Percentiles rank a stretch among this genome's conserved stretches.
These are phyloP conservation scores for Chrysanthemum seticuspe DNA, from an alignment of 129 eudicot species.

Conservation along the genomic window DNA sequence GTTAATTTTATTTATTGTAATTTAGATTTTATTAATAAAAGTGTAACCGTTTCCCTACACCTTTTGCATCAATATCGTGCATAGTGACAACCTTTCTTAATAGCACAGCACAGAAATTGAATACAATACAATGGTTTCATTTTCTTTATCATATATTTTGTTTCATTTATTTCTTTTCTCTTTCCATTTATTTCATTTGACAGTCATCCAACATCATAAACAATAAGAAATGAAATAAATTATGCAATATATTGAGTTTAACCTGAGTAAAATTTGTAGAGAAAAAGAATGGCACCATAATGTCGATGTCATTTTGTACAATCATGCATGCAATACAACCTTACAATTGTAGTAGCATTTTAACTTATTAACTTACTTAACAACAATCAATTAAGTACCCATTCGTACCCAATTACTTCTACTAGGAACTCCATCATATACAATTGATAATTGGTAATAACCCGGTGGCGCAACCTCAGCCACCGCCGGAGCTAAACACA, in stretches of 20 bases:
- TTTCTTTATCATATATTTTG: not conserved
- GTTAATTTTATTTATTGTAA: too few species aligned
- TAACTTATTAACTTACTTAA: slow-evolving; percentile 14
- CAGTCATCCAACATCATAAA: not conserved
- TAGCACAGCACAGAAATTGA: too few species aligned
- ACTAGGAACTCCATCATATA: slow-evolving; percentile 43
- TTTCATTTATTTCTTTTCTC: not conserved
- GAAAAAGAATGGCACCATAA: slow-evolving; percentile 11
- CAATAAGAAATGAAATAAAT: not conserved
- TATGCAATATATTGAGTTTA: not conserved
- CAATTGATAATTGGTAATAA: slow-evolving; percentile 38
- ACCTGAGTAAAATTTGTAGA: not conserved
- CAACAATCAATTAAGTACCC: slow-evolving; percentile 1
- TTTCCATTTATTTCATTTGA: too few species aligned
- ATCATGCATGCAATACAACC: slow-evolving; percentile 29
- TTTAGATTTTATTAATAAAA: too few species aligned
- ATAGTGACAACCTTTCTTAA: too few species aligned
- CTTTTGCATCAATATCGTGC: too few species aligned
- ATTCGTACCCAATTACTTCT: slow-evolving; percentile 39
- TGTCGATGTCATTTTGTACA: slow-evolving; percentile 14
- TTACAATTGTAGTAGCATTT: slow-evolving; percentile 22
- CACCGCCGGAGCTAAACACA: slow-evolving; percentile 29
- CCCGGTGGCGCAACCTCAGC: slow-evolving; percentile 47
- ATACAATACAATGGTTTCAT: not conserved
- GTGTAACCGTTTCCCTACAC: too few species aligned